A percentile compares a stretch with the other conserved stretches of the same genome.
Conservation (phyloP, 306 rosid species). For the Citrullus colocynthis region DNA sequence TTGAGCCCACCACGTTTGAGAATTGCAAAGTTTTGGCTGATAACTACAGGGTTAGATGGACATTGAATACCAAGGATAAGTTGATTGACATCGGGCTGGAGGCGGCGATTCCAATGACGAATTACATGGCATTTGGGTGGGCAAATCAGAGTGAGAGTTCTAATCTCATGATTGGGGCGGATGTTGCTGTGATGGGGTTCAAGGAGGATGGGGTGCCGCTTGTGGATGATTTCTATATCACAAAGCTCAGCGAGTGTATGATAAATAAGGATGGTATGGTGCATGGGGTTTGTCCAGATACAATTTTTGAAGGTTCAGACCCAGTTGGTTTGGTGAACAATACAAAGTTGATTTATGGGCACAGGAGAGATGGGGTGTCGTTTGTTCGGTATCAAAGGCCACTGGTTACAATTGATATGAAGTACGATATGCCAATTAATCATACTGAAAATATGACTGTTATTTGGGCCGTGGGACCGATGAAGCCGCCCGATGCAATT, state of each 20-base stretch:
- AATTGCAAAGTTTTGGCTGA: conserved; percentile 56
- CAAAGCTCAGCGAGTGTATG: conserved; percentile 53
- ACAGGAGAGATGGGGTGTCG: conserved; percentile 61
- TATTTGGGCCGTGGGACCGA: conserved; percentile 77
- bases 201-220: conserved; percentile 58
- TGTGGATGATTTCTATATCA: conserved; percentile 64
- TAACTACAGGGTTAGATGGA: conserved; percentile 63
- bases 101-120: conserved; percentile 48
- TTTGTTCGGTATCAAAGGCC: conserved; percentile 59
- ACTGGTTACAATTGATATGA: conserved; percentile 33
- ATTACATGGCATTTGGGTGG: conserved; percentile 94
- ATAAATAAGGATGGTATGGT: conserved; percentile 29
- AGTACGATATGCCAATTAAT: conserved; percentile 56
- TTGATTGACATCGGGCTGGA: conserved; percentile 62
- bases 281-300: conserved; percentile 84
- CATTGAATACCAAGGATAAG: conserved; percentile 34
- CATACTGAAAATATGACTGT: conserved; percentile 39
- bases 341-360: conserved; percentile 54
- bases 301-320: conserved; percentile 30
- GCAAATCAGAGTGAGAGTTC: conserved; percentile 40
- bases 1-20: conserved; percentile 48
- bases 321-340: conserved; percentile 34
- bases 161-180: conserved; percentile 61
- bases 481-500: conserved; percentile 63
- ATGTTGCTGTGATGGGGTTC: conserved; percentile 65